Evolutionary conservation across 768 basidiomycete species (phyloP).

Genomic region (Dioszegia hungarica): DNA sequence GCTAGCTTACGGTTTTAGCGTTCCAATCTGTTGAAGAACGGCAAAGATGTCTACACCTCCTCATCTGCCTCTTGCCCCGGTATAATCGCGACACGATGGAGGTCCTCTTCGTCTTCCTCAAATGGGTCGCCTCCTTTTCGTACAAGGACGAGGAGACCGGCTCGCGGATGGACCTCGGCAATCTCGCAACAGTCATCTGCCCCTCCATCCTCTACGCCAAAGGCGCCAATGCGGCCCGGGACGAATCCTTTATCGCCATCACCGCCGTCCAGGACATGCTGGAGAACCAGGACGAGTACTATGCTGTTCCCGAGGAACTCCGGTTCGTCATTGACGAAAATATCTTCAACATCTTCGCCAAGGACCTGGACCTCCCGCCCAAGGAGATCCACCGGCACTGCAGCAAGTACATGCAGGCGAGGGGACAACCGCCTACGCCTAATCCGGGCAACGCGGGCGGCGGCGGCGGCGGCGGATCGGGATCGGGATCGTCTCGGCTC

Average conservation of each 20-base stretch:
- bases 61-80: conserved; percentile 82
- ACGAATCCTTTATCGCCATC: conserved; percentile 88
- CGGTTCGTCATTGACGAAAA: conserved; percentile 79
- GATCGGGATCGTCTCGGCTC: neutral
- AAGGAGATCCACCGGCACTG: conserved; percentile 96
- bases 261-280: conserved; percentile 77
- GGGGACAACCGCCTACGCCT: conserved; percentile 13
- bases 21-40: conserved; percentile 72
- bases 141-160: conserved; percentile 96
- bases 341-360: conserved; percentile 70
- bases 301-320: conserved; percentile 89
- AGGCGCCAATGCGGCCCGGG: conserved; percentile 75
- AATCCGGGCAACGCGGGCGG: neutral
- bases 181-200: conserved; percentile 93
- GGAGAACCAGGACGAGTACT: conserved; percentile 92
- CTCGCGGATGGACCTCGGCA: conserved; percentile 95
- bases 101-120: conserved; percentile 93
- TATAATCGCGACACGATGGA: conserved; percentile 96
- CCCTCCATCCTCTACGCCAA: conserved; percentile 93
- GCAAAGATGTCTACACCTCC: conserved; percentile 74
- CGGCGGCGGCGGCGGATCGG: neutral
- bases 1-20: conserved; percentile 51
- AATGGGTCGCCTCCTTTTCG: conserved; percentile 99
- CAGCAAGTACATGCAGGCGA: conserved; percentile 67
- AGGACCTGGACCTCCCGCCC: conserved; percentile 78